Evolutionary conservation across 805 yeast species (phyloP), one percentile per base, ranked within the genome.

Genomic region (Blastobotrys chiropterorum): DNA sequence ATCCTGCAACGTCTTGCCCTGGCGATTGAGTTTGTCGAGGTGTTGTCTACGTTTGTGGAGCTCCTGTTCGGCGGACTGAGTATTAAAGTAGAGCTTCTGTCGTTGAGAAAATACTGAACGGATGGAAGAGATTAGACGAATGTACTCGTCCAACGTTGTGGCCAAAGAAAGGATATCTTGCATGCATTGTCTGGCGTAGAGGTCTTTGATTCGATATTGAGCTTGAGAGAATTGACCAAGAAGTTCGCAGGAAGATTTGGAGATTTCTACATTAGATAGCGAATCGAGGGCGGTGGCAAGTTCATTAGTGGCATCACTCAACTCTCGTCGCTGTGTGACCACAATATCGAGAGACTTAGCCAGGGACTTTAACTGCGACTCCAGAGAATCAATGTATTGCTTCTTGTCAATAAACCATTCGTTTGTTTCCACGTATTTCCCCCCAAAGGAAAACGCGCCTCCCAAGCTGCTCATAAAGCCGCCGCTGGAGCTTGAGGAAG

Each of bases 91-190:
- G 47, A 72, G 64, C 58, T 82, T 86, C 52, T 80, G 76, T 58
- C 98, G 77, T 52, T 88, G 89, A 46, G 81, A 82, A 58, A 90
- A 83, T 3, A 86, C 81, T 45, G 81, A 77, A 57, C 84, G 79
- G 31, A 89, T 78, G 26, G 95, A 86, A 7, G 85, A 83, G 21
- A 90, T 80, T 14, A 83, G 72, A 47, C 98, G 77, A 47, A 83
- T 72, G 65, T 94, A 90, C 64, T 90, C 97, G 64, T 92, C 97
- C 40, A 92, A 72, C 0, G 96, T 87, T 21, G 86, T 79, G 1
- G 96, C 96, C 46, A 92, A 70, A 0, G 96, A 89, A 56, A 92
- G 71, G 61, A 90, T 80, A 59, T 92, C 97, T 66, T 88, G 96
- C 68, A 86, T 68, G 53, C 89, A 83, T 55, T 85, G 82, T 55